Base-by-base conservation (phyloP, 1,284 basidiomycete species). In the Gomphus bonarii region DNA sequence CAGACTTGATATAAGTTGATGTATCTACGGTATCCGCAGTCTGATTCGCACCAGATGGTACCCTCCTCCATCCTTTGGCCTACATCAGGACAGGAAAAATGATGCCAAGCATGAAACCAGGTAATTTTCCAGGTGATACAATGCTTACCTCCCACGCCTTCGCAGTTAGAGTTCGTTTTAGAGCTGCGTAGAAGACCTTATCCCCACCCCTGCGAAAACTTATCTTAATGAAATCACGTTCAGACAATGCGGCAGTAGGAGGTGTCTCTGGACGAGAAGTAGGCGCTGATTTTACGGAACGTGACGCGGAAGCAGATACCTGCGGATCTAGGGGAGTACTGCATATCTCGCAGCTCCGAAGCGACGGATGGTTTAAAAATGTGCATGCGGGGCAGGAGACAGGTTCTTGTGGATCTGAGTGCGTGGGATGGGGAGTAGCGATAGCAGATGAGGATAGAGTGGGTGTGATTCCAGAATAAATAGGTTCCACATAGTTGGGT, bases 141-240 rank as follows among this genome's bases (percentile, higher is more conserved):
- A 44, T 12, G 70, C 75, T 48, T 54, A 84, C 83, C 77, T 84
- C 85, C 95, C 95, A 99, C 33, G 81, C 81, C 68, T 88, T 93
- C 18, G 79, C 77, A 60, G 83, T 79, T 55, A 98, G 69, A 33
- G 85, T 82, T 16, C 83, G 76, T 69, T 90, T 93, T 49, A 99
- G 73, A 6, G 81, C 75, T 18, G 80, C 74, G 69, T 99, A 98
- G 63, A 94, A 90, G 0, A 80, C 66, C 67, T 88, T 89, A 65
- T 90, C 93, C 0, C 95, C 95, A 5, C 94, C 93, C 66, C 85
- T 89, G 36, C 95, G 78, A 69, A 99, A 98, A 68, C 89, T 93
- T 43, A 99, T 67, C 60, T 86, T 86, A 55, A 89, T 77, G 28
- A 65, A 79, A 72, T 63, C 70, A 62, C 55, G 58, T 58, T 55